Evolutionary conservation across 768 basidiomycete species (phyloP), one percentile per base, ranked within the genome.

Genomic region (Suillus plorans): DNA sequence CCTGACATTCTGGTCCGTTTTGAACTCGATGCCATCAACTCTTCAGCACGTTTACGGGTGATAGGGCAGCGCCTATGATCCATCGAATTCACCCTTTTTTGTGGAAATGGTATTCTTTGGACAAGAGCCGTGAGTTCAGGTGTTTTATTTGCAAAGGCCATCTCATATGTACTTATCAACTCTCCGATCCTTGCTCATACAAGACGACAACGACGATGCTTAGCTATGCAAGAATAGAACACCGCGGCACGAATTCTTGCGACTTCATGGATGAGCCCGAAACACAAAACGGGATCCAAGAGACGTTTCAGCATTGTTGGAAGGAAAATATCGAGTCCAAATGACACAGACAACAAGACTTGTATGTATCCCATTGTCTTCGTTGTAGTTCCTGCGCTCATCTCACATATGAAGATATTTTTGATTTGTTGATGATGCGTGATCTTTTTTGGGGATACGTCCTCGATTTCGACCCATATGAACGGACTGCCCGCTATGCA

Each of bases 101-200:
- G 60, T 85, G 92, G 61, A 96, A 95, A 73, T 97, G 94, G 92
- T 93, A 94, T 68, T 80, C 90, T 34, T 80, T 98, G 60, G 91
- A 95, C 69, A 84, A 85, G 41, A 87, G 91, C 37, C 37, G 3
- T 5, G 37, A 39, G 37, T 39, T 97, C 60, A 82, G 96, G 22
- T 96, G 95, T 79, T 97, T 99, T 71, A 93, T 98, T 9, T 82
- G 92, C 28, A 78, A 87, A 13, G 83, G 88, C 61, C 76, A 68
- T 1, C 78, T 99, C 7, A 69, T 97, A 22, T 96, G 96, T 95
- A 56, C 41, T 85, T 13, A 39, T 81, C 37, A n/a, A 14, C 25
- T 36, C 71, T 71, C 13, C 47, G 41, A 9, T 63, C 34, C 12
- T 31, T 14, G 64, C 7, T 22, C 3, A 1, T 6, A 31, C 9